Percentiles rank a stretch among this genome's conserved stretches.
phyloP scores from a whole-genome alignment of 257 asterid species.

The Paulownia fortunei region DNA sequence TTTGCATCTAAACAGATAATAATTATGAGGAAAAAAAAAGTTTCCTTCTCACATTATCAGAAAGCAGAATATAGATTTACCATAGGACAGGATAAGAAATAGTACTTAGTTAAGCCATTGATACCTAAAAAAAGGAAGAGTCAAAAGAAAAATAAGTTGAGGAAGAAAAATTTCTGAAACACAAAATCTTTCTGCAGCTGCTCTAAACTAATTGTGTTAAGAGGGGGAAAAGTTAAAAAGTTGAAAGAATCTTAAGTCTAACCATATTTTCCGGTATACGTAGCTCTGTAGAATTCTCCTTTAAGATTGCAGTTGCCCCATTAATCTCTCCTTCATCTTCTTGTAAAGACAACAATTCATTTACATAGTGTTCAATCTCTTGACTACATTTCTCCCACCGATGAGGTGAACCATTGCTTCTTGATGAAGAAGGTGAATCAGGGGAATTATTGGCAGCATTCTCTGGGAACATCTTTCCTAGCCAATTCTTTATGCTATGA shows the following conservation, averaged over 20 bases:
- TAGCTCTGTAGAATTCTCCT: slow-evolving; percentile 30
- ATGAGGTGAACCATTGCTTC: slow-evolving; percentile 32
- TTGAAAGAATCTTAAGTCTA: neutral
- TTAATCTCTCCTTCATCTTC: slow-evolving; percentile 36
- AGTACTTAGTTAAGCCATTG: neutral
- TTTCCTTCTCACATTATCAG: neutral
- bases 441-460: slow-evolving; percentile 24
- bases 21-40: neutral
- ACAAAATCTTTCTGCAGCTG: neutral
- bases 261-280: slow-evolving; percentile 50
- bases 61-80: neutral
- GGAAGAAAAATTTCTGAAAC: neutral
- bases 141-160: neutral
- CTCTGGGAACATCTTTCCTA: slow-evolving; percentile 52
- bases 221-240: neutral
- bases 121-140: slow-evolving; percentile 13
- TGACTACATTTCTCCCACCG: slow-evolving; percentile 51
- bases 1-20: neutral
- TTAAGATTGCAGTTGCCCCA: slow-evolving; percentile 28
- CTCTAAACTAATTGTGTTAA: neutral
- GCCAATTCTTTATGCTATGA: slow-evolving; percentile 53
- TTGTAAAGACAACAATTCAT: slow-evolving; percentile 44
- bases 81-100: neutral
- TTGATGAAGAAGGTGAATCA: slow-evolving; percentile 44
- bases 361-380: slow-evolving; percentile 52